phyloP scores from a whole-genome alignment of 805 yeast genomes.

The Starmerella potacharoeniae region DNA sequence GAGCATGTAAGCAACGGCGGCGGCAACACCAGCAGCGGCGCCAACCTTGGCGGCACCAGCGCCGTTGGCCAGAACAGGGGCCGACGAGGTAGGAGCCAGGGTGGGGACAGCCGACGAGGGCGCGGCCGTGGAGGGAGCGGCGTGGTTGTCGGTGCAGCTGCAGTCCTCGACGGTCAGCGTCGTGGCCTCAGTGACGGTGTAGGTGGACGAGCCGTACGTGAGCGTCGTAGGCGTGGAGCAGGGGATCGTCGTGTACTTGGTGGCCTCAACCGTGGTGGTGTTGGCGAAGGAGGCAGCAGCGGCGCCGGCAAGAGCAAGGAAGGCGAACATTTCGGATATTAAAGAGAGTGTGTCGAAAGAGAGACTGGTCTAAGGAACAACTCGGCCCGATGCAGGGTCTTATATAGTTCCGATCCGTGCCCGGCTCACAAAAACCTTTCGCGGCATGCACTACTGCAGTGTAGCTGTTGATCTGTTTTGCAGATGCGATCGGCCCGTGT shows the following conservation, averaged over 20 bases:
- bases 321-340: slow-evolving; percentile 15
- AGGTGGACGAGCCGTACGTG: slow-evolving; percentile 16
- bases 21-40: slow-evolving; percentile 22
- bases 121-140: slow-evolving; percentile 4
- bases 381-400: background rate
- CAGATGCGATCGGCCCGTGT: background rate
- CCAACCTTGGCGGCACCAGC: slow-evolving; percentile 18
- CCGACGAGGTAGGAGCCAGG: slow-evolving; percentile 1
- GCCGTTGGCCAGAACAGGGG: slow-evolving; percentile 12
- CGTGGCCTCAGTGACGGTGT: slow-evolving; percentile 17
- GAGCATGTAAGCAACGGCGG: slow-evolving; percentile 20
- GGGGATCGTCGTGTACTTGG: slow-evolving; percentile 16
- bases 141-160: slow-evolving; percentile 14
- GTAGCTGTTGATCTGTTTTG: background rate
- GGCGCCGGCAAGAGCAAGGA: slow-evolving; percentile 17
- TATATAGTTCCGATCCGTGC: slow-evolving; percentile 5
- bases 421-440: background rate
- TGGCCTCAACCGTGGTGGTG: slow-evolving; percentile 14
- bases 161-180: slow-evolving; percentile 20
- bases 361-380: slow-evolving; percentile 2
- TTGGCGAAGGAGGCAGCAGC: slow-evolving; percentile 13
- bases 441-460: background rate
- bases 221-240: slow-evolving; percentile 18
- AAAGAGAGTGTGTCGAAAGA: slow-evolving; percentile 5
- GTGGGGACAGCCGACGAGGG: slow-evolving; percentile 5